phyloP scores from a whole-genome alignment of 2,329 filamentous ascomycete genomes.

The Macrophomina pseudophaseolina region DNA sequence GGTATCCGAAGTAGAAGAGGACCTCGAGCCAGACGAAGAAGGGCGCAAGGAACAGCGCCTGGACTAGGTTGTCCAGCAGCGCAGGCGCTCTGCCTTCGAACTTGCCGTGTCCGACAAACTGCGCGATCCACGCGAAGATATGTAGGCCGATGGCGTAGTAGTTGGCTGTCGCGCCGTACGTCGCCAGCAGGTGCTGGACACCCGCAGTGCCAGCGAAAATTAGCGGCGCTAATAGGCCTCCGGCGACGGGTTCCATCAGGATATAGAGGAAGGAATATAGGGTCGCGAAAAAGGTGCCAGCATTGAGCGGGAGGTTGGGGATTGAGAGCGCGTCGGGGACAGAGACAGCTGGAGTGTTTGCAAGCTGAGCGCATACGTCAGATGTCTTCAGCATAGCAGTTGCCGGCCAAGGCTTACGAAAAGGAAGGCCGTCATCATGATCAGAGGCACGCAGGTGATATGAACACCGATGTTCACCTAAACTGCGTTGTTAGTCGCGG shows the following conservation, averaged over 20 bases:
- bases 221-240: slow-evolving; percentile 74
- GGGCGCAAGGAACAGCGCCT: slow-evolving; percentile 89
- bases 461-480: slow-evolving; percentile 80
- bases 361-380: slow-evolving; percentile 49
- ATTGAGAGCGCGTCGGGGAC: slow-evolving; percentile 60
- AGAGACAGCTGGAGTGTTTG: slow-evolving; percentile 61
- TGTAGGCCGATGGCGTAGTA: slow-evolving; percentile 65
- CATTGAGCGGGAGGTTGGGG: slow-evolving; percentile 64
- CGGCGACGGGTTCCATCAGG: slow-evolving; percentile 91
- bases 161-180: slow-evolving; percentile 65
- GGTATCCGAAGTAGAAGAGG: slow-evolving; percentile 88
- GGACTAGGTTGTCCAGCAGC: slow-evolving; percentile 86
- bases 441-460: slow-evolving; percentile 77
- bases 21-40: slow-evolving; percentile 98
- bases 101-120: slow-evolving; percentile 89
- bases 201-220: slow-evolving; percentile 76
- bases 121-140: slow-evolving; percentile 81
- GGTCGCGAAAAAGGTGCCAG: slow-evolving; percentile 62
- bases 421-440: slow-evolving; percentile 72
- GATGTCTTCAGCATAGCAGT: not conserved
- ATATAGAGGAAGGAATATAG: slow-evolving; percentile 82
- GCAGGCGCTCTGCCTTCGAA: slow-evolving; percentile 90
- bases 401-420: slow-evolving; percentile 61
- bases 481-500: slow-evolving; percentile 31
- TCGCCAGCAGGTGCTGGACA: slow-evolving; percentile 73